Evolutionary conservation across 1,139 yeast species (phyloP), one percentile per base, ranked within the genome.

Genomic region (Yamadazyma jaroonii): DNA sequence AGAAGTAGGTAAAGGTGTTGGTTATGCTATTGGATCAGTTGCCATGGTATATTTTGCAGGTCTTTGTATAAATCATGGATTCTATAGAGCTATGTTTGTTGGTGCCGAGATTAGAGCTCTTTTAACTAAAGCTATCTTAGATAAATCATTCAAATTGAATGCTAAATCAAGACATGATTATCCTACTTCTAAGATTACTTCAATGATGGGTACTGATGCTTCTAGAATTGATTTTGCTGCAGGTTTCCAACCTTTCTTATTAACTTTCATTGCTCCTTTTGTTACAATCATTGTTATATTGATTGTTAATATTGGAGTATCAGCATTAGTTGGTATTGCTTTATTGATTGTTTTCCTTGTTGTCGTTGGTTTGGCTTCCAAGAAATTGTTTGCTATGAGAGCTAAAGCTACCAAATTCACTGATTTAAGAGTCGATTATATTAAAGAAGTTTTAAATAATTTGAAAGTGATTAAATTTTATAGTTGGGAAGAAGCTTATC

Each of bases 401-500:
- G 47, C 46, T 21, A 44, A 38, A 9, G 69, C 66, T 9, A 59
- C 56, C 34, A 42, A 39, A 13, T 58, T 43, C 37, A 67, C 72
- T 14, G 73, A 66, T 44, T 44, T 44, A 8, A 53, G 73, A 42
- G 67, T 66, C 5, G 54, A 53, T 34, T 54, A 52, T 36, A 56
- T 64, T 38, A 63, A 64, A 43, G 73, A 67, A 45, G 63, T 64
- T 3, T 50, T 66, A 36, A 56, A 52, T 38, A 63, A 64, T 46
- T 53, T 67, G 37, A 64, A 61, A 41, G 53, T 64, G 37, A 64
- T 67, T 36, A 67, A 66, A 42, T 64, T 53, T 42, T 67, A 64
- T 42, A 79, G 84, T 9, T 84, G 95, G 95, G 94, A 85, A 57
- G 64, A 67, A n/a, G 78, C 84, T 2, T 80, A 77, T 50, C 60